Base-by-base conservation (phyloP, 495 filamentous ascomycete genomes). In the Penicillium argentinense region DNA sequence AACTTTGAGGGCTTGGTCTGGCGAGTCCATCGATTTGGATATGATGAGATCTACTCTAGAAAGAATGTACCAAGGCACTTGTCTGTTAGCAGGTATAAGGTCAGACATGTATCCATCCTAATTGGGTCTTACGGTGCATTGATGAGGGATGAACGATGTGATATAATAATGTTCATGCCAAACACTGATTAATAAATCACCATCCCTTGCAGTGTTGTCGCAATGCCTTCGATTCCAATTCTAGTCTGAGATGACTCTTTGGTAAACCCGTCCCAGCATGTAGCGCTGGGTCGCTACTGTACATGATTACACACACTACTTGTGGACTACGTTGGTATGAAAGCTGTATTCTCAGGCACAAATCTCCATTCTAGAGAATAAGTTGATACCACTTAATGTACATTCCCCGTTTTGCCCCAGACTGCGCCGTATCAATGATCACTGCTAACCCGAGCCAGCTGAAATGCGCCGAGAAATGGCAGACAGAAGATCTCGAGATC, bases 51-150 rank as follows among this genome's bases (percentile, higher is more conserved):
- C 47, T 1, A 60, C 45, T 5, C 18, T 62, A 17, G 53, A 62
- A 42, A 53, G 59, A 29, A 60, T 62, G 59, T 62, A 54, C 43
- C 43, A 54, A 36, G 56, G 56, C 0, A 60, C 59, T 18, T 62
- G 53, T 49, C 47, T 47, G 25, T 37, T 62, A 38, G 59, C 50
- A 39, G 57, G 51, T 17, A 34, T 48, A 4, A 33, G 53, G 14
- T 17, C 43, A 0, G 45, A 54, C 27, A 9, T 52, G 25, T 51
- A 43, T 47, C 11, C 33, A 16, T 9, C 30, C 14, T 56, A 16
- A 33, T 33, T 37, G 5, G 23, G 42, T 38, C 13, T 23, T 8
- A 30, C 12, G 16, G 19, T 34, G 32, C 16, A 4, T 17, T 18
- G 6, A 34, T 34, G 32, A 17, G 19, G 5, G 14, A 32, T 5